Conservation (phyloP, 2,329 filamentous ascomycete species). For the Ophioceras dolichostomum region DNA sequence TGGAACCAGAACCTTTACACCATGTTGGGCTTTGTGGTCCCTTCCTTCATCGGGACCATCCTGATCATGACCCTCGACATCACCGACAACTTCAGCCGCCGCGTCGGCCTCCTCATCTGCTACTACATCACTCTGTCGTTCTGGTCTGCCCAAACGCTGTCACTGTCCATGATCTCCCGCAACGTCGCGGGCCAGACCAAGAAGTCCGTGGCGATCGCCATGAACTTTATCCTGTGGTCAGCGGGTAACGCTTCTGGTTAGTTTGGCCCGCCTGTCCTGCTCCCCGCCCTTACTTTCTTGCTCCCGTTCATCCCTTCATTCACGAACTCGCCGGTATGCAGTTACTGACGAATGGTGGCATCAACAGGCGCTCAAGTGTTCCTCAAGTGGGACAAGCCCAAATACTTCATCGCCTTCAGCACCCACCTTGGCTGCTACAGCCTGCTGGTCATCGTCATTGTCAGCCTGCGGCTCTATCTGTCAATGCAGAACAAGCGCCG, state of each 20-base stretch:
- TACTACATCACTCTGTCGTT: conserved; percentile 69
- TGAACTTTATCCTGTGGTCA: conserved; percentile 60
- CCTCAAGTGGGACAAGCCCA: conserved; percentile 43
- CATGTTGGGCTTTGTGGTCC: conserved; percentile 55
- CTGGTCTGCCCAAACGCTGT: conserved; percentile 60
- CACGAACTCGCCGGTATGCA: no score
- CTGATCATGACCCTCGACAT: conserved; percentile 58
- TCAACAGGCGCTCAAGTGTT: conserved; percentile 50
- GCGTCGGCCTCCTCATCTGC: conserved; percentile 55
- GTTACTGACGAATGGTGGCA: no score
- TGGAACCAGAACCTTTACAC: conserved; percentile 55
- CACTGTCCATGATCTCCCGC: conserved; percentile 53
- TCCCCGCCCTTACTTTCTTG: no score
- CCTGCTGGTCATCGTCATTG: conserved; percentile 42
- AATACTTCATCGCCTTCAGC: conserved; percentile 58
- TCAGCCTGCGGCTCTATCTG: conserved; percentile 47
- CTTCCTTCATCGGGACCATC: conserved; percentile 61
- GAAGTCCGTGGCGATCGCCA: conserved; percentile 54
- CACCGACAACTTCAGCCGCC: conserved; percentile 35
- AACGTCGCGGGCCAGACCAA: conserved; percentile 66
- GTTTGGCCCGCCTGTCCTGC: conserved; percentile 10
- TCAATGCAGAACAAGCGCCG: conserved; percentile 42
- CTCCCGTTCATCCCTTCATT: no score
- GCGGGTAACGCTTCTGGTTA: conserved; percentile 55
- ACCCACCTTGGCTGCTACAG: conserved; percentile 59